These are phyloP conservation scores for Clonostachys chloroleuca DNA, from an alignment of 2,329 filamentous ascomycete species.

Conservation along the genomic window DNA sequence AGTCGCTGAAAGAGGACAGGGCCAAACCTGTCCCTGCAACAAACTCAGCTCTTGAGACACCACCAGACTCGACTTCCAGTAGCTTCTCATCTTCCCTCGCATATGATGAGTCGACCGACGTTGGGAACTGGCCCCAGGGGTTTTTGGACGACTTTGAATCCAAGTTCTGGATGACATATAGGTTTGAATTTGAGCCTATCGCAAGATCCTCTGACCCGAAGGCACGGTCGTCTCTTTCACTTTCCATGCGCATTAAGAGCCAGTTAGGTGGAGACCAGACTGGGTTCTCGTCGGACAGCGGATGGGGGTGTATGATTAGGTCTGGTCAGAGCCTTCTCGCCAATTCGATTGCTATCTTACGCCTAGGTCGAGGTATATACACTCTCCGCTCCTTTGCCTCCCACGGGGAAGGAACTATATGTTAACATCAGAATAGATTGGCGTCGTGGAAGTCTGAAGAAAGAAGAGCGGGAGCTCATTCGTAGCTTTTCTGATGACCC, in stretches of 20 bases:
- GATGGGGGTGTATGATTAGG: conserved; percentile 98
- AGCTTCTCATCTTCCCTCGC: conserved; percentile 48
- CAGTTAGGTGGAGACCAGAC: conserved; percentile 67
- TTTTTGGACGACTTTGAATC: conserved; percentile 95
- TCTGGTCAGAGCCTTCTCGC: conserved; percentile 91
- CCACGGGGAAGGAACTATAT: too few species aligned
- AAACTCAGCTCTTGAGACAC: conserved; percentile 28
- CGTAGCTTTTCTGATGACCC: conserved; percentile 85
- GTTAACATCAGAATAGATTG: conserved; percentile 50
- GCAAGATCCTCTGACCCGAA: conserved; percentile 72
- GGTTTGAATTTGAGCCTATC: conserved; percentile 81
- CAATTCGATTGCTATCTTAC: conserved; percentile 71
- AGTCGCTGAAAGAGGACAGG: not conserved
- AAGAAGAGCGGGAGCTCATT: conserved; percentile 67
- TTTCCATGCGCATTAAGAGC: conserved; percentile 78
- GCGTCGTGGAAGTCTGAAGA: conserved; percentile 56
- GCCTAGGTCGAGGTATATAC: conserved; percentile 70
- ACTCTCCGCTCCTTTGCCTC: not conserved
- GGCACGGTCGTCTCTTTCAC: conserved; percentile 67
- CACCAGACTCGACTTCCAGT: conserved; percentile 42
- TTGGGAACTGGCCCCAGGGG: conserved; percentile 70
- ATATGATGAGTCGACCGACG: conserved; percentile 36
- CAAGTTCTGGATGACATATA: conserved; percentile 93
- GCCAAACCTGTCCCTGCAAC: not conserved
- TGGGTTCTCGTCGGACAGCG: conserved; percentile 88